Base-by-base conservation (phyloP, 768 basidiomycete species). In the Lactarius akahatsu region DNA sequence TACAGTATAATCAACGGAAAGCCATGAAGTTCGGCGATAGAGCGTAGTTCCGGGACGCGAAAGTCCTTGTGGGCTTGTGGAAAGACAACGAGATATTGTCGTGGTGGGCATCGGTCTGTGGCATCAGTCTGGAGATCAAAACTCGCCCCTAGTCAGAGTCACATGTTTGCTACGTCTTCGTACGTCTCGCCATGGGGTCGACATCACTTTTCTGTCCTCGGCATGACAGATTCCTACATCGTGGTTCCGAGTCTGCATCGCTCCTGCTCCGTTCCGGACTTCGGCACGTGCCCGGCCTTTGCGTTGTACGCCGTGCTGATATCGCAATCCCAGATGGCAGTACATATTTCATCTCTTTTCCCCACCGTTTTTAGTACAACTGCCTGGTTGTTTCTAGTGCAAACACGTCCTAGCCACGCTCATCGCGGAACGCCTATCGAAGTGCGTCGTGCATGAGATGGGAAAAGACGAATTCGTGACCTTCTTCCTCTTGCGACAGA, bases 11-110 rank as follows among this genome's bases (percentile, higher is more conserved):
- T 71, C 50, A 92, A 76, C 0, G 79, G 71, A 74, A 97, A 91
- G 9, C 82, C 85, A 77, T 89, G 75, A 0, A 94, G 81, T 71
- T 94, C 86, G 3, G 92, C 84, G 45, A 95, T 75, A 3, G 94
- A 95, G 34, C 78, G 75, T 0, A 97, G 83, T 74, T 95, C 93
- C 38, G 95, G 94, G 15, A 96, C 75, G 30, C 95, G 82, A 73
- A 96, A 97, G 43, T 92, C 88, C 41, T 83, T 80, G 74, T 96
- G 92, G 5, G 81, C 83, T 75, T 91, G 91, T 2, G 92, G 91
- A 76, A 94, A 92, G 54, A 90, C 82, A 61, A 96, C 77, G 63
- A 95, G 82, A 69, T 85, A 30, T 30, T 30, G 30, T 30, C 30
- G 30, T 30, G n/a, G n/a, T n/a, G n/a, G n/a, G n/a, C n/a, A n/a